Percentiles rank a stretch among this genome's conserved stretches.
These are phyloP conservation scores for Pleurotus pulmonarius DNA, from an alignment of 768 basidiomycete species.

Conservation along the genomic window DNA sequence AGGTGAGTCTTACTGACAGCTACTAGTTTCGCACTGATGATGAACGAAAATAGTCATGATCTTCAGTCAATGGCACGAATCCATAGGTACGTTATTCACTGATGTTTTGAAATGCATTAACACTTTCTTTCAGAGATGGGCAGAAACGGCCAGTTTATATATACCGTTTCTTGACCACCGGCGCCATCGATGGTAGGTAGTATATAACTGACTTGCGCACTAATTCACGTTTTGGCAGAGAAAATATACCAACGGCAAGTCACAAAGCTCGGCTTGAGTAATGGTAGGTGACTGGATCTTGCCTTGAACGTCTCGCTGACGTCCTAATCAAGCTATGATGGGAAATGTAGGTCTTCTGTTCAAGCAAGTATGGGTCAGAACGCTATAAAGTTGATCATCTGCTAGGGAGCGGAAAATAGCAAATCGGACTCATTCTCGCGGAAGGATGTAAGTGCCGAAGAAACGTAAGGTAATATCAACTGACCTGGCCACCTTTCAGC, in stretches of 20 bases:
- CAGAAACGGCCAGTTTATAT: slow-evolving; percentile 91
- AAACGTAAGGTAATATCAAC: background rate
- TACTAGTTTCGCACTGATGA: background rate
- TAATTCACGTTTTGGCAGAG: slow-evolving; percentile 38
- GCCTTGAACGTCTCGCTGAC: no score
- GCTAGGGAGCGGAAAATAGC: slow-evolving; percentile 36
- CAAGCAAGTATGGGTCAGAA: background rate
- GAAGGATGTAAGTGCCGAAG: slow-evolving; percentile 62
- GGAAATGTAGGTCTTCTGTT: slow-evolving; percentile 47
- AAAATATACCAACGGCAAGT: slow-evolving; percentile 94
- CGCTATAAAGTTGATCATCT: background rate
- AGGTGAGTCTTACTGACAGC: slow-evolving; percentile 39
- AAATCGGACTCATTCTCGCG: slow-evolving; percentile 84
- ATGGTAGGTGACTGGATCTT: slow-evolving; percentile 41
- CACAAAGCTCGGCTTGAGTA: slow-evolving; percentile 87
- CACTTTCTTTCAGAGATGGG: slow-evolving; percentile 63
- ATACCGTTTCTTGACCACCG: slow-evolving; percentile 81
- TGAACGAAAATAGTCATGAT: slow-evolving; percentile 58
- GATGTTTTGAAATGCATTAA: slow-evolving; percentile 10
- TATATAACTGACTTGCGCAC: background rate
- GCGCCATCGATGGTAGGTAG: slow-evolving; percentile 80
- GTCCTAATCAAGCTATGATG: slow-evolving; percentile 52
- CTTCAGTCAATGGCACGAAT: slow-evolving; percentile 97
- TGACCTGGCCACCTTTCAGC: slow-evolving; percentile 35
- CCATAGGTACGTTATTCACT: slow-evolving; percentile 57